Base-by-base conservation (phyloP, 2,329 filamentous ascomycete species). In the Colletotrichum somersetense region DNA sequence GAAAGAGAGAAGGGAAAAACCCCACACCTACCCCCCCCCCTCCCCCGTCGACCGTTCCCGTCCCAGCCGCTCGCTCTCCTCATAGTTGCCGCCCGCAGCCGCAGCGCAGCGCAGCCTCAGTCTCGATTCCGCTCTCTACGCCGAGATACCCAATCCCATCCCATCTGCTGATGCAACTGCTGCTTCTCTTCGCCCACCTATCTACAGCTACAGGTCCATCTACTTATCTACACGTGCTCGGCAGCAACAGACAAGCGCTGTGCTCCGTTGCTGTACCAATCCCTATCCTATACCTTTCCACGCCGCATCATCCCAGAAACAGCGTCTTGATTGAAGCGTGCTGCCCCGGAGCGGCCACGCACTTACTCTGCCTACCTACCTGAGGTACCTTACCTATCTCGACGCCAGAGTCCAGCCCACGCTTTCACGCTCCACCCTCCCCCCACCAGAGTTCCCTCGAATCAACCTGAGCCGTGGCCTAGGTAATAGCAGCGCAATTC, bases 221-320 rank as follows among this genome's bases (percentile, higher is more conserved):
- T 23, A n/a, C 10, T 20, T 23, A 23, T 6, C 20, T 33, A 48
- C 7, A 48, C 7, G 20, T 44, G 14, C 48, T 30, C 6, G 26
- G 26, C 7, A 16, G 26, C 23, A 30, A 53, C 50, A 30, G 50
- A 18, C 16, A 18, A 53, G 23, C 6, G 26, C 50, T 18, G 26
- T 18, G 14, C 26, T 53, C 50, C 5, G 50, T 44, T n/a, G 23
- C 30, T 23, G 53, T 50, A 55, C 58, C 38, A 58, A 38, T 38
- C 33, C 10, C 44, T 48, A 48, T 23, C 10, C 20, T 48, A 48
- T 23, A 1, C 26, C 11, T n/a, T 10, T 56, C 66, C 14, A 46
- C 67, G 56, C 56, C 38, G 48, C 46, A 67, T 71, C 68, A 40
- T 67, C 64, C 64, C 64, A 62, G 64, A 53, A 67, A 67, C 68